phyloP scores from a whole-genome alignment of 192 early-diverging fungal genomes.

The Phycomyces nitens region DNA sequence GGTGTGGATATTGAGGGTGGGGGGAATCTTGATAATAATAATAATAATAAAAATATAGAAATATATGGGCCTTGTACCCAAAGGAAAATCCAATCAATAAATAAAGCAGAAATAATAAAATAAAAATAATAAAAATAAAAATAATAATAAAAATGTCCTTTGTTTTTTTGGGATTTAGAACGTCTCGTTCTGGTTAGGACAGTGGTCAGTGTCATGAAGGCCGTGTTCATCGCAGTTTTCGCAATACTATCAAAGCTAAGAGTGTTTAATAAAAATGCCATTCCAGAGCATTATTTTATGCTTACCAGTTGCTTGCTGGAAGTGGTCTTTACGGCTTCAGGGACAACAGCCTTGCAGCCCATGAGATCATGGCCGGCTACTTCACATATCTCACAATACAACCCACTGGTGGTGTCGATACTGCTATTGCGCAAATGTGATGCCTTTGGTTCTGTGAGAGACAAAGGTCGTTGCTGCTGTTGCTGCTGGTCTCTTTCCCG shows the following conservation, averaged over 20 bases:
- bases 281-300: neutral
- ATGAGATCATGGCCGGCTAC: constrained; percentile 57
- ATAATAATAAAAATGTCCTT: neutral
- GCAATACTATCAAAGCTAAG: constrained; percentile 55
- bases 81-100: too few relatives aligned
- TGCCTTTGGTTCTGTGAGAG: neutral
- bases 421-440: too few relatives aligned
- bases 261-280: constrained; percentile 16
- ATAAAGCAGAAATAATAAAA: too few relatives aligned
- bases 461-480: neutral
- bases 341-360: constrained; percentile 49
- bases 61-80: too few relatives aligned
- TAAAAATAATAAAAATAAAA: too few relatives aligned
- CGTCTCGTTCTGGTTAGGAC: constrained; percentile 68
- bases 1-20: neutral
- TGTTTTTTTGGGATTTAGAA: constrained; percentile 49
- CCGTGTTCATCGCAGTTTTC: constrained; percentile 74
- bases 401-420: too few relatives aligned
- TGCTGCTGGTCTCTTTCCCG: neutral
- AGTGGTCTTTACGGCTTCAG: constrained; percentile 24
- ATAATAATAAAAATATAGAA: too few relatives aligned
- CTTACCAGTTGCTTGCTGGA: constrained; percentile 35
- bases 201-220: constrained; percentile 67
- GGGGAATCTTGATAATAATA: too few relatives aligned
- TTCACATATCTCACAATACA: constrained; percentile 71